Evolutionary conservation across 192 early-diverging fungal species (phyloP), one percentile per base, ranked within the genome.

Genomic region (Podila horticola): DNA sequence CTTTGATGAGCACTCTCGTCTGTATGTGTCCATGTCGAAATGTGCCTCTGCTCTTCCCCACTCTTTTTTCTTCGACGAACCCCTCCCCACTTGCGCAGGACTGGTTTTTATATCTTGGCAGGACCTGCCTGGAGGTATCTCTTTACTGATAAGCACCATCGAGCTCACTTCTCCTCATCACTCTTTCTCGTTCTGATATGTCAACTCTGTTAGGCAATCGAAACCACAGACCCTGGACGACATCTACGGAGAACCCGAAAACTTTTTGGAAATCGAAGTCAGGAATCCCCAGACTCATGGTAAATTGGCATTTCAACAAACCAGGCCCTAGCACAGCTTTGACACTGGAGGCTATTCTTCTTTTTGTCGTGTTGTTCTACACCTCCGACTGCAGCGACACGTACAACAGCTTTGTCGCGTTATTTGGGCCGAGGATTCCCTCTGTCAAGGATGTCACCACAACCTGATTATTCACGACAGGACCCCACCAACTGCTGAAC

Each of bases 221-320:
- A 85, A 86, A 65, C 87, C 87, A 59, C 88, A 90, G 71, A 88
- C 87, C 20, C 75, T 86, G 62, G 88, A 90, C 45, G 88, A 90
- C 55, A 86, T 86, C 67, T 99, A 99, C 84, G 95, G 94, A 49
- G 86, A 92, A 58, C 98, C 98, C 33, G 98, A 99, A 82, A 98
- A 98, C 89, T 99, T 97, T 84, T 85, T 99, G 31, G 98, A 98
- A 84, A 92, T 98, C 70, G 95, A 97, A 82, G 94, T 99, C 30
- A 86, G 86, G 64, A 95, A 96, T 87, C 96, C 97, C 33, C 90
- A 93, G 63, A 93, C 94, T 58, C 93, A 96, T 73, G 95, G 90
- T 83, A 88, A 70, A 64, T 65, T 50, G 58, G 31, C 15, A 52
- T 34, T 28, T 29, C 59, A 61, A 11, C 22, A 15, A 26, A 17